Evolutionary conservation across 352 stramenopile genomes (phyloP).

Genomic region (Globisporangium spiculum): DNA sequence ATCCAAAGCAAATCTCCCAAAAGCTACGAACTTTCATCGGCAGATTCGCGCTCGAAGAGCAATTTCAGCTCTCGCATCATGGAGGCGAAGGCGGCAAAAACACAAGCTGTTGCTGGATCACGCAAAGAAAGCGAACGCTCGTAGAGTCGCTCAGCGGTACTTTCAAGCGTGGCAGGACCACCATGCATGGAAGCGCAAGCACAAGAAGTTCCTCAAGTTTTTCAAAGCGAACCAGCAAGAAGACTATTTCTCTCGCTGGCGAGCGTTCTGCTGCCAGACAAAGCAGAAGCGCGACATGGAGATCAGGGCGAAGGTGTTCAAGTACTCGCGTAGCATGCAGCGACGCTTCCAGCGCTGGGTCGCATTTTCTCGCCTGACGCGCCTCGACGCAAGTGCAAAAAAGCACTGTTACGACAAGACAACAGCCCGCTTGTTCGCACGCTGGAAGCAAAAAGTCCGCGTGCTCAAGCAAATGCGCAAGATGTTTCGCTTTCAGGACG

Average conservation of each 20-base stretch:
- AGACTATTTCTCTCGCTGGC: constrained; percentile 31
- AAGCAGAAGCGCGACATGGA: constrained; percentile 11
- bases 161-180: constrained; percentile 28
- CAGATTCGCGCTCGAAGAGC: background rate
- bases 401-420: constrained; percentile 7
- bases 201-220: constrained; percentile 24
- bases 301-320: constrained; percentile 26
- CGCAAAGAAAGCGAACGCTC: background rate
- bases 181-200: constrained; percentile 23
- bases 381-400: constrained; percentile 12
- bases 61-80: constrained; percentile 12
- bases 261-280: constrained; percentile 19
- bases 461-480: constrained; percentile 36
- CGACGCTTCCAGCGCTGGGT: background rate
- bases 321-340: constrained; percentile 2
- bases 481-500: constrained; percentile 35
- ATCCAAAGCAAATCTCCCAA: background rate
- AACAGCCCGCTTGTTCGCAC: constrained; percentile 4
- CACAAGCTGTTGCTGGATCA: background rate
- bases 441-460: constrained; percentile 27
- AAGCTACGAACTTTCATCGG: background rate
- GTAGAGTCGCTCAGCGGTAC: background rate
- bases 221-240: constrained; percentile 27
- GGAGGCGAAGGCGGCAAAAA: constrained; percentile 14
- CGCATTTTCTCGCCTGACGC: background rate